A percentile compares a stretch with the other conserved stretches of the same genome.
Evolutionary conservation across 1,284 basidiomycete genomes (phyloP).

Genomic region (Puccinia novopanici): DNA sequence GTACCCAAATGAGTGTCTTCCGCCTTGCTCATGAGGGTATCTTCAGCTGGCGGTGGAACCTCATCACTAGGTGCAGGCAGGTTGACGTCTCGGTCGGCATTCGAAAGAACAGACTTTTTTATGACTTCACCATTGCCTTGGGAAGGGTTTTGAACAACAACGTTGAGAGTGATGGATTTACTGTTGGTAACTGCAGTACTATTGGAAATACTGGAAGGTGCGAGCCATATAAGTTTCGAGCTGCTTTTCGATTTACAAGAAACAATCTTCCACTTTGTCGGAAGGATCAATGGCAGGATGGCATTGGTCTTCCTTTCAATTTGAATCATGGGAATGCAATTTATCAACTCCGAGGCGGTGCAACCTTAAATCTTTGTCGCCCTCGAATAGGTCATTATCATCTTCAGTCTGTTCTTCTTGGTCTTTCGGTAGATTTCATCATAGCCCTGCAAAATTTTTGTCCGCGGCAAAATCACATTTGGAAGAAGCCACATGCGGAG

Average conservation of each 20-base stretch:
- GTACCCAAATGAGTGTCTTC: neutral
- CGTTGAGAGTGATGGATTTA: neutral
- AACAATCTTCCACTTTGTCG: neutral
- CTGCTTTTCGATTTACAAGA: conserved; percentile 13
- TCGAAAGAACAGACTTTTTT: neutral
- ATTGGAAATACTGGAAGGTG: neutral
- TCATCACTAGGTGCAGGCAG: no score
- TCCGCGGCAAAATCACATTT: neutral
- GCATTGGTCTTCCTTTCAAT: neutral
- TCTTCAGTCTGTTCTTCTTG: conserved; percentile 25
- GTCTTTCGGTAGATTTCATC: neutral
- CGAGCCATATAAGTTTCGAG: conserved; percentile 6
- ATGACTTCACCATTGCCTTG: neutral
- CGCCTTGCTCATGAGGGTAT: neutral
- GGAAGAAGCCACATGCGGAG: neutral
- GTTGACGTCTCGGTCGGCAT: neutral
- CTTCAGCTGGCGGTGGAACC: neutral
- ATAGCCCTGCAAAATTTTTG: neutral
- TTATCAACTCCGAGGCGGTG: conserved; percentile 21
- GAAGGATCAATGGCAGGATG: neutral
- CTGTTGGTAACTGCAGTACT: neutral
- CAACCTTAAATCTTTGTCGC: conserved; percentile 36
- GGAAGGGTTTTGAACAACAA: neutral
- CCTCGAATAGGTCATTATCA: conserved; percentile 50
- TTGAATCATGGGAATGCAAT: neutral